Evolutionary conservation across 345 rosid species (phyloP), one percentile per base, ranked within the genome.

Genomic region (Citrus australasica): DNA sequence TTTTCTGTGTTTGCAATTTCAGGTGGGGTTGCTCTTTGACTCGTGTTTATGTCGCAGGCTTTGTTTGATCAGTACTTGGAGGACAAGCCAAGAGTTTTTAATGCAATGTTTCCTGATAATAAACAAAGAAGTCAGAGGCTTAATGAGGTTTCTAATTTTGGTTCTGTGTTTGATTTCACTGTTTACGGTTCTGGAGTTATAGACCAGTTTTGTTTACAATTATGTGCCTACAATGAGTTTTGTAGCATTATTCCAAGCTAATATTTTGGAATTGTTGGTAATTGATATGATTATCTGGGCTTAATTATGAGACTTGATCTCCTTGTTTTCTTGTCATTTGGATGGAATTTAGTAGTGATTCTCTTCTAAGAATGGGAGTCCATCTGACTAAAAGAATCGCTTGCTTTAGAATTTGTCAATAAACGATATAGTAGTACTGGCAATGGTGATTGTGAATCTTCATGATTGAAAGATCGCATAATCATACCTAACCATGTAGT

Each of bases 101-200:
- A 83, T 81, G 94, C 98, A 24, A 90, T 93, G 78, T 95, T 95
- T 67, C 97, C 97, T 19, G 97, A 95, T 70, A 88, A 95, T 68
- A 88, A 84, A 69, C 78, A 80, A 1, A 89, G 97, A 83, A 91
- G 96, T 67, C 84, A 79, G 32, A 88, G 80, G 65, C 88, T 93
- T 37, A 92, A 87, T 69, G 84, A 92, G 98, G 98, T 95, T 56
- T 46, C 21, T 28, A 9, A 3, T 17, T 9, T n/a, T 24, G 21
- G 33, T 61, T 4, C 4, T 59, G 48, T 24, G 48, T 68, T 68
- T 11, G 32, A 40, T 68, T 68, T 40, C 55, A n/a, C 16, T 9
- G 38, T 53, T 30, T 51, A 5, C 53, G 3, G 40, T 28, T 69
- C 24, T 48, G 38, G 9, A 42, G 16, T 48, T 48, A 17, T 46